Percentiles rank a stretch among this genome's conserved stretches.
Evolutionary conservation across 2,329 filamentous ascomycete species (phyloP).

Genomic region (Diaporthe citriasiana): DNA sequence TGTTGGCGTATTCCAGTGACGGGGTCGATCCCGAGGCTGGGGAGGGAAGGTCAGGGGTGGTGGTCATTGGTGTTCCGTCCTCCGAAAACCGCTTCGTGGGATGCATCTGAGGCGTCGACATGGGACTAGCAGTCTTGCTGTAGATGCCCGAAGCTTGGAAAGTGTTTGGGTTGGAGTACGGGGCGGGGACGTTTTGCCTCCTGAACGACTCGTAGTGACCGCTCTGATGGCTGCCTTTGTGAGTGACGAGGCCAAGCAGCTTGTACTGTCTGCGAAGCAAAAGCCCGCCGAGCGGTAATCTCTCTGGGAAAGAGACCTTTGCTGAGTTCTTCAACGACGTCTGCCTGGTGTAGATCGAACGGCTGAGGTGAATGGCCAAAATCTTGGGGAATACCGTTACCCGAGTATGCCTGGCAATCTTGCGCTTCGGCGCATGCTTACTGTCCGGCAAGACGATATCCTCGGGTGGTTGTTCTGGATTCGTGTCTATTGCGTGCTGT

Average conservation of each 20-base stretch:
- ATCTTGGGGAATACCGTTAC: slow-evolving; percentile 91
- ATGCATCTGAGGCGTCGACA: slow-evolving; percentile 61
- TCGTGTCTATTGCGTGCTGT: slow-evolving; percentile 77
- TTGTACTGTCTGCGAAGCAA: slow-evolving; percentile 85
- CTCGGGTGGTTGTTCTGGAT: slow-evolving; percentile 83
- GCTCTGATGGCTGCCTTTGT: slow-evolving; percentile 95
- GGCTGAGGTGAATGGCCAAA: slow-evolving; percentile 90
- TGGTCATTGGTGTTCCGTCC: slow-evolving; percentile 58
- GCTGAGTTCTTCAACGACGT: slow-evolving; percentile 93
- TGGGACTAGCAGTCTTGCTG: slow-evolving; percentile 71
- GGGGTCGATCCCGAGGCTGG: slow-evolving; percentile 43
- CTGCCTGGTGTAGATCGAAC: slow-evolving; percentile 86
- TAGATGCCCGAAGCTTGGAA: slow-evolving; percentile 84
- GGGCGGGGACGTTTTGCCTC: slow-evolving; percentile 82
- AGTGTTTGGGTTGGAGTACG: slow-evolving; percentile 85
- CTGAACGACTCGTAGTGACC: slow-evolving; percentile 98
- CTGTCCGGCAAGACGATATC: slow-evolving; percentile 82
- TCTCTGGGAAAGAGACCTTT: slow-evolving; percentile 92
- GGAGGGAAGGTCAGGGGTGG: slow-evolving; percentile 63
- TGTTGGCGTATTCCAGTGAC: slow-evolving; percentile 38
- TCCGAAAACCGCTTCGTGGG: slow-evolving; percentile 48
- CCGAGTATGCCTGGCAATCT: slow-evolving; percentile 88
- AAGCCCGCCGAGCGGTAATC: slow-evolving; percentile 84
- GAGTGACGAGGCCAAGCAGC: slow-evolving; percentile 88
- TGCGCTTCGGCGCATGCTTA: slow-evolving; percentile 81